Conservation (phyloP, 148 eudicot genomes). For the Fagopyrum esculentum region DNA sequence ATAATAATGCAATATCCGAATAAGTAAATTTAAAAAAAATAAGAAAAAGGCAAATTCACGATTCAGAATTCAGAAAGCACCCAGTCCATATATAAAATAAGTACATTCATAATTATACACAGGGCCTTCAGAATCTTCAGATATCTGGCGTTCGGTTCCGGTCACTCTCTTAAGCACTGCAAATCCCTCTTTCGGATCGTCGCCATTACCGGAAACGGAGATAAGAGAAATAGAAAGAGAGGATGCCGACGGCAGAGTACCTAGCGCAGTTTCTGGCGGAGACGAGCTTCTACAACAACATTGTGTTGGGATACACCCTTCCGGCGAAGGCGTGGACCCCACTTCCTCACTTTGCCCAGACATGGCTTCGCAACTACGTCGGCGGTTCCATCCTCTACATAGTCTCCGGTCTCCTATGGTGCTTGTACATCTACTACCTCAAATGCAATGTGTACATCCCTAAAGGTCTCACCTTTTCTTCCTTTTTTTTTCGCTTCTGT, state of each 20-base stretch:
- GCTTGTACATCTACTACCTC: conserved; percentile 73
- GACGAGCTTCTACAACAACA: conserved; percentile 50
- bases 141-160: not conserved
- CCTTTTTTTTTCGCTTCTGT: not conserved
- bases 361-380: conserved; percentile 79
- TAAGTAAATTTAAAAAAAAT: not conserved
- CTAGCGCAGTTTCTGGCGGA: conserved; percentile 37
- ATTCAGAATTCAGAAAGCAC: too few species aligned
- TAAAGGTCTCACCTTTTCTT: not conserved
- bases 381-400: conserved; percentile 57
- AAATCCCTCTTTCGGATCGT: conserved; percentile 2
- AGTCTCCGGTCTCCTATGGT: conserved; percentile 70
- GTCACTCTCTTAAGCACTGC: not conserved
- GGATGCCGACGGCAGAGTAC: conserved; percentile 26
- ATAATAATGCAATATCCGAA: too few species aligned
- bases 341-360: conserved; percentile 65
- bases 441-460: conserved; percentile 49
- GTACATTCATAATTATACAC: too few species aligned
- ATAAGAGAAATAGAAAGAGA: not conserved
- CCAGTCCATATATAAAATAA: too few species aligned
- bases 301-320: conserved; percentile 45
- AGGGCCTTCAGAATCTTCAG: not conserved
- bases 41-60: not conserved
- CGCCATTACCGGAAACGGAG: conserved; percentile 12
- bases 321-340: conserved; percentile 48